phyloP scores from a whole-genome alignment of 2,329 filamentous ascomycete species.

The Aureobasidium pullulans region DNA sequence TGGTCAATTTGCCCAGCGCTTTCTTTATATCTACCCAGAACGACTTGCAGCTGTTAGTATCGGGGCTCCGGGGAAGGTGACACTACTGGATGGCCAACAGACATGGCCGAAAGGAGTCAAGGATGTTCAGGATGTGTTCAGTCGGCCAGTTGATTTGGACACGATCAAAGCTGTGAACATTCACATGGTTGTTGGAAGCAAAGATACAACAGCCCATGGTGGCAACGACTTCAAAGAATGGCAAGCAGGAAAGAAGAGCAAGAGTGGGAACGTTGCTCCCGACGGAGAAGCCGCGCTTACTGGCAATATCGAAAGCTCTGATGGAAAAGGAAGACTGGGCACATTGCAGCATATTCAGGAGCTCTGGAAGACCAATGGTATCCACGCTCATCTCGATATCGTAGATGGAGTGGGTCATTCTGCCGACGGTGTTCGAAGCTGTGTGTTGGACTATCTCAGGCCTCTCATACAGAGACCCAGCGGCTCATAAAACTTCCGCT shows the following conservation, averaged over 20 bases:
- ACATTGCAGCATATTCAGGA: neutral
- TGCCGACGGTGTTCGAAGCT: neutral
- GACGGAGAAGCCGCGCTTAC: neutral
- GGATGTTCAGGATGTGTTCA: neutral
- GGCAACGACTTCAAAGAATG: neutral
- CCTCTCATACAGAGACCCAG: neutral
- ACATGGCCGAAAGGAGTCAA: neutral
- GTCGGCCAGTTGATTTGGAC: neutral
- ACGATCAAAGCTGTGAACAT: neutral
- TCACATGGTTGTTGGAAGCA: conserved; percentile 4
- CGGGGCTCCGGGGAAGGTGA: conserved; percentile 1
- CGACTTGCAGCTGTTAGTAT: neutral
- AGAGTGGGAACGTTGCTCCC: neutral
- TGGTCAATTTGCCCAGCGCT: conserved; percentile 6
- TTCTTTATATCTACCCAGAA: neutral
- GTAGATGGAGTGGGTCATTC: conserved; percentile 2
- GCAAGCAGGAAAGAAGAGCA: neutral
- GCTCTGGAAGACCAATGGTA: neutral
- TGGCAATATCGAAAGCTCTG: neutral
- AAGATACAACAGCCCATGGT: neutral
- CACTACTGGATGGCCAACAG: neutral
- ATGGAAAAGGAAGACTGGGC: neutral
- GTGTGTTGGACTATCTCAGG: neutral
- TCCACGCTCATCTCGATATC: neutral
- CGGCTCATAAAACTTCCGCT: no score